Percentiles rank a stretch among this genome's conserved stretches.
Conservation (phyloP, 176 grass and related monocot species). For the Pharus latifolius region DNA sequence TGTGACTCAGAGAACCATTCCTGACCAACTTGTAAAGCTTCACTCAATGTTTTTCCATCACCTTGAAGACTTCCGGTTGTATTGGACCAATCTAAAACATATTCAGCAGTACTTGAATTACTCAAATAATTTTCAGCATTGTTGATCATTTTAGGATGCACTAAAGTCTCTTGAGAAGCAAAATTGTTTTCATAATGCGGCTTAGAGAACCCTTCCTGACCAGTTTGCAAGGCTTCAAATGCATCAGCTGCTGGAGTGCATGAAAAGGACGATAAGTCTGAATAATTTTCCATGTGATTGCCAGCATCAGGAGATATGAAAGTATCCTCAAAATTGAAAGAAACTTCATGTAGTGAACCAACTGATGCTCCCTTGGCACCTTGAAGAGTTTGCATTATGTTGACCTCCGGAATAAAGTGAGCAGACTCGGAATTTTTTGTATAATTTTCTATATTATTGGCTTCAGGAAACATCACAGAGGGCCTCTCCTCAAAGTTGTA, state of each 20-base stretch:
- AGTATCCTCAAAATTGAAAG: neutral
- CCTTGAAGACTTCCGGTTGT: too few relatives aligned
- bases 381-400: neutral
- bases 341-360: neutral
- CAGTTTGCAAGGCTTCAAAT: neutral
- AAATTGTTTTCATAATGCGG: neutral
- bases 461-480: neutral
- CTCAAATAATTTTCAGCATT: neutral
- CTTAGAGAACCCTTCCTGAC: neutral
- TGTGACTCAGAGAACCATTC: too few relatives aligned
- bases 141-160: neutral
- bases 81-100: too few relatives aligned
- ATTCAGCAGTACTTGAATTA: too few relatives aligned
- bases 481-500: neutral
- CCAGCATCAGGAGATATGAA: neutral
- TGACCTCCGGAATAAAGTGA: slow-evolving; percentile 7
- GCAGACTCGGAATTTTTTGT: neutral
- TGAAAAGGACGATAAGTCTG: neutral
- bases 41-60: too few relatives aligned
- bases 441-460: neutral
- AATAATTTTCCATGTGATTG: neutral
- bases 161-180: neutral
- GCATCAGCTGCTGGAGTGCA: neutral
- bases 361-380: neutral
- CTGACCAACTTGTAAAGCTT: too few relatives aligned